Conservation (phyloP, 1,139 yeast species). For the Taphrina flavorubra region DNA sequence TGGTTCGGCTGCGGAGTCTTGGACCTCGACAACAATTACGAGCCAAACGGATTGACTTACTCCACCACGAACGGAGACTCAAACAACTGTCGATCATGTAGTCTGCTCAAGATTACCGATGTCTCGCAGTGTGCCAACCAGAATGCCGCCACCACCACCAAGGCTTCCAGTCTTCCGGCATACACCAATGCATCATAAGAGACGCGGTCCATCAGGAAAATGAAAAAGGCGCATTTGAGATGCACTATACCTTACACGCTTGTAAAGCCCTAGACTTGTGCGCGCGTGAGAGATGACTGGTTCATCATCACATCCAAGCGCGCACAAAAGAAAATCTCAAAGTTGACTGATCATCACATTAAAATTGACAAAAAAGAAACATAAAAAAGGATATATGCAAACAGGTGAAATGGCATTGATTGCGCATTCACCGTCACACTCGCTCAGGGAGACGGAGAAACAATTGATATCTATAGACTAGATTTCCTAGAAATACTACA, state of each 20-base stretch:
- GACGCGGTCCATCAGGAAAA: not conserved
- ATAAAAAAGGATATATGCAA: too few species aligned
- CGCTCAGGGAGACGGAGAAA: not conserved
- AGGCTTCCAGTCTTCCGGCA: not conserved
- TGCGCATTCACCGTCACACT: not conserved
- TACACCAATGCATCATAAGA: not conserved
- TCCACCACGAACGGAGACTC: slow-evolving; percentile 12
- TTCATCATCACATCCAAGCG: not conserved
- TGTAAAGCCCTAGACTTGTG: too few species aligned
- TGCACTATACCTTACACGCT: too few species aligned
- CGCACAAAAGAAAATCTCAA: not conserved
- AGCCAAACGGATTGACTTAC: slow-evolving; percentile 21
- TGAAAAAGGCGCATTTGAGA: not conserved
- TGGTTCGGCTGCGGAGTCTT: slow-evolving; percentile 21
- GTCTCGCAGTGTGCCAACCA: slow-evolving; percentile 21
- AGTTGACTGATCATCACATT: not conserved
- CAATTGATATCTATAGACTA: not conserved
- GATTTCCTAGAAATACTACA: not conserved
- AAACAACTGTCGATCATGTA: slow-evolving; percentile 9
- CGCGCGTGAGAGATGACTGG: not conserved
- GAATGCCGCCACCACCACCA: slow-evolving; percentile 8
- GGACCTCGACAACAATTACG: slow-evolving; percentile 17
- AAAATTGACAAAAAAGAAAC: not conserved
- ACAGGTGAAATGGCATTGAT: not conserved
- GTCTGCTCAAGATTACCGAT: slow-evolving; percentile 13